These are phyloP conservation scores for Phanerochaete sordida DNA, from an alignment of 768 basidiomycete species.

Conservation along the genomic window DNA sequence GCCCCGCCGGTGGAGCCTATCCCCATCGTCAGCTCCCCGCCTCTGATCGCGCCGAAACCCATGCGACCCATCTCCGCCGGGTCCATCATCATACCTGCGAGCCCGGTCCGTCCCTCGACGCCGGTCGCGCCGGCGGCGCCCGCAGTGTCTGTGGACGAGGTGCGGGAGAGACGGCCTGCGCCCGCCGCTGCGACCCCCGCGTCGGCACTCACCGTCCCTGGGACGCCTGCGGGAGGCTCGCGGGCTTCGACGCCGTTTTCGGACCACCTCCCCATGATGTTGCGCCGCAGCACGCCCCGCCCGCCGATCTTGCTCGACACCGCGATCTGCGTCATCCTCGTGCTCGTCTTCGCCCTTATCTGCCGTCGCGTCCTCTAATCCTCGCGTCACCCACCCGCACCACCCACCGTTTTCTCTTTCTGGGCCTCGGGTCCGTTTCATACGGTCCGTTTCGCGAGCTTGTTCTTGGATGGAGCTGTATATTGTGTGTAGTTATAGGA, in stretches of 20 bases:
- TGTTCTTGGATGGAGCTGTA: background rate
- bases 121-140: conserved; percentile 6
- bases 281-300: conserved; percentile 16
- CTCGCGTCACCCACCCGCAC: background rate
- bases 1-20: background rate
- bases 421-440: background rate
- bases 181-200: background rate
- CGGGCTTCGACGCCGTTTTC: conserved; percentile 3
- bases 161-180: background rate
- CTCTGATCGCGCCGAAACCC: conserved; percentile 21
- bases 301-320: conserved; percentile 70
- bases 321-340: conserved; percentile 69
- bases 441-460: background rate
- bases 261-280: background rate
- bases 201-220: background rate
- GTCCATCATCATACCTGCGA: conserved; percentile 15
- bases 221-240: background rate
- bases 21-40: conserved; percentile 9
- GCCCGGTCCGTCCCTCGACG: conserved; percentile 4
- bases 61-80: conserved; percentile 19
- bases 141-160: background rate
- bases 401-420: background rate
- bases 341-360: conserved; percentile 64
- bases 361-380: conserved; percentile 51
- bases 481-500: background rate